Conservation (phyloP, 306 rosid species). For the Pterocarpus macrocarpus region DNA sequence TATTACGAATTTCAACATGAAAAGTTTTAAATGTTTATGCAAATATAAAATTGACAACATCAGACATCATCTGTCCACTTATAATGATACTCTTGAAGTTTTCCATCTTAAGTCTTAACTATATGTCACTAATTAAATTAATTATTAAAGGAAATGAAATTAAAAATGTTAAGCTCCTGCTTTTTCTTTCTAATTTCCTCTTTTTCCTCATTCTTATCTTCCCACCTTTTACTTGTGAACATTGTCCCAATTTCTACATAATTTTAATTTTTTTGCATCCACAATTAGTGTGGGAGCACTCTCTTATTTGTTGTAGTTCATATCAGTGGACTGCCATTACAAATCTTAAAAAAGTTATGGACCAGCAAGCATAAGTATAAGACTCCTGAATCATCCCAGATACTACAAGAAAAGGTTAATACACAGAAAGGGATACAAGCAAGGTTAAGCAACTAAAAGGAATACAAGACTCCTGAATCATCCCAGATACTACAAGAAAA, state of each 20-base stretch:
- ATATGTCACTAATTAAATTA: not conserved
- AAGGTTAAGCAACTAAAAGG: too few species aligned
- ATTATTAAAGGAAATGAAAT: not conserved
- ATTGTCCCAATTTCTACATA: not conserved
- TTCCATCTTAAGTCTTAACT: not conserved
- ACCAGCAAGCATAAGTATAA: too few species aligned
- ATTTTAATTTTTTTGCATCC: conserved; percentile 16
- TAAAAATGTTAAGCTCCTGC: conserved; percentile 9
- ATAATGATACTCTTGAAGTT: conserved; percentile 12
- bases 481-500: not conserved
- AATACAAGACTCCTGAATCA: too few species aligned
- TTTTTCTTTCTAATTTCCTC: conserved; percentile 2
- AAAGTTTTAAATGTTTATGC: conserved; percentile 30
- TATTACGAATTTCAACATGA: conserved; percentile 31
- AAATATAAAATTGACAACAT: conserved; percentile 15
- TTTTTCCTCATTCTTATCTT: not conserved
- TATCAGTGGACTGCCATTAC: not conserved
- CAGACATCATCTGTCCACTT: conserved; percentile 32
- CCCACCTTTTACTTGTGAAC: conserved; percentile 1
- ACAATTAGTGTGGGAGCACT: not conserved
- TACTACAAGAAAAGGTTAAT: not conserved
- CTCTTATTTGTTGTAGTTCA: not conserved
- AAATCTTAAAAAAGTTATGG: not conserved
- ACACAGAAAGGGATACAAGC: too few species aligned
- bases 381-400: not conserved